Evolutionary conservation across 768 basidiomycete species (phyloP), one percentile per base, ranked within the genome.

Genomic region (Suillus subaureus): DNA sequence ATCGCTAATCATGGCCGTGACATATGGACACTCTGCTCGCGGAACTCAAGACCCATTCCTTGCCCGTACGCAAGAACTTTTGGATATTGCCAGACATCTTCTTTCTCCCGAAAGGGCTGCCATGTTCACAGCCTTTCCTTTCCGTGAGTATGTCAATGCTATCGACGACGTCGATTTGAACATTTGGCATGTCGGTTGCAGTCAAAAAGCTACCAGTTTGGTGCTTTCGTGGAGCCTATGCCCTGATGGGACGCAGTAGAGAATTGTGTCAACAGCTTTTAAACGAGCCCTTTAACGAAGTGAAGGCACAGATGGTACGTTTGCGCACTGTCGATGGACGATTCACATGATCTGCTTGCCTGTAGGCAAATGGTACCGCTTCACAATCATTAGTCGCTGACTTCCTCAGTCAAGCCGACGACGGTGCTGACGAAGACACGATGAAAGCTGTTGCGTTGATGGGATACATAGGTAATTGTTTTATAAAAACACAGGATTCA

Each of bases 1-100:
- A 11, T 79, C 78, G 0, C 66, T 66, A 9, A 70, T 77, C 9
- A 64, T 79, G 61, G 62, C 77, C 4, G 67, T 71, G 33, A 68
- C 69, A 1, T 78, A 78, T 63, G 69, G 67, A 51, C 33, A 63
- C 9, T 64, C 69, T 6, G 64, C 66, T 2, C 57, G 74, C 21
- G 8, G 69, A 70, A 35, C 43, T 61, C 28, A 74, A 23, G 71
- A 71, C 51, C 57, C 52, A 9, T 16, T 65, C 12, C 58, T 79
- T 40, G 64, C 52, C 15, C 66, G 69, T 15, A 71, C 79, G 15
- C 67, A 71, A 47, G 68, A 69, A 47, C 69, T 75, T 39, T 67
- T 74, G 12, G 54, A 67, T 9, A 66, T 69, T 2, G 61, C 42
- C 16, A 60, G 2, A 40, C 26, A 61, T 49, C 62, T 57, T n/a